Percentiles rank a stretch among this genome's conserved stretches.
Evolutionary conservation across 148 eudicot species (phyloP).

Genomic region (Nepenthes mirabilis): DNA sequence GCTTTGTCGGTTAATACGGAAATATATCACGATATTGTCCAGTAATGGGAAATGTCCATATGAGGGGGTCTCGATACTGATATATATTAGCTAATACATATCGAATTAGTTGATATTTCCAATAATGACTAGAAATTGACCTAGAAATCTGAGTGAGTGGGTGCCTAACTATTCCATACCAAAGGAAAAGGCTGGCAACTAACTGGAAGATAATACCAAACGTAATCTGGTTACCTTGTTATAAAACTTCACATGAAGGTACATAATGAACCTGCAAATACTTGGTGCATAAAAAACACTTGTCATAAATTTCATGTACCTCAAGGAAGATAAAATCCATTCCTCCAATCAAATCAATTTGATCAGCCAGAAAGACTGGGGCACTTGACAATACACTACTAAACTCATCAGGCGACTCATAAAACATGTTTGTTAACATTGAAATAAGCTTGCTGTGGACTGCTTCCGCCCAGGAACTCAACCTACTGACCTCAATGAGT

Average conservation of each 20-base stretch:
- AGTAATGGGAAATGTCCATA: too few relatives aligned
- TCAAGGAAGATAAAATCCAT: constrained; percentile 80
- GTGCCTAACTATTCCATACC: too few relatives aligned
- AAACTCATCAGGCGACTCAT: constrained; percentile 50
- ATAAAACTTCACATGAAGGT: neutral
- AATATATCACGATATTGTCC: too few relatives aligned
- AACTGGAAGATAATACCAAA: too few relatives aligned
- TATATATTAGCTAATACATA: too few relatives aligned
- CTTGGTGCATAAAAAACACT: neutral
- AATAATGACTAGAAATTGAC: too few relatives aligned
- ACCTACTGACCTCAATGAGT: constrained; percentile 65
- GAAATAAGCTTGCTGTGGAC: constrained; percentile 86
- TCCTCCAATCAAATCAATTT: constrained; percentile 90
- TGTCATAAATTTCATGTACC: constrained; percentile 28
- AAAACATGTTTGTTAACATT: constrained; percentile 90
- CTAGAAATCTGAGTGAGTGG: too few relatives aligned
- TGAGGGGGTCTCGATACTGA: too few relatives aligned
- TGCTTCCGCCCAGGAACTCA: constrained; percentile 87
- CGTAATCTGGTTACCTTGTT: too few relatives aligned
- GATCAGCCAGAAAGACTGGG: constrained; percentile 51
- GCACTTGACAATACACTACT: constrained; percentile 18
- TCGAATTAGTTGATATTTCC: too few relatives aligned
- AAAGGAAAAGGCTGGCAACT: too few relatives aligned
- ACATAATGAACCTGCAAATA: neutral
- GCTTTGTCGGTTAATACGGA: too few relatives aligned